Percentiles rank a stretch among this genome's conserved stretches.
These are phyloP conservation scores for Teratosphaeria nubilosa DNA, from an alignment of 2,329 filamentous ascomycete species.

Conservation along the genomic window DNA sequence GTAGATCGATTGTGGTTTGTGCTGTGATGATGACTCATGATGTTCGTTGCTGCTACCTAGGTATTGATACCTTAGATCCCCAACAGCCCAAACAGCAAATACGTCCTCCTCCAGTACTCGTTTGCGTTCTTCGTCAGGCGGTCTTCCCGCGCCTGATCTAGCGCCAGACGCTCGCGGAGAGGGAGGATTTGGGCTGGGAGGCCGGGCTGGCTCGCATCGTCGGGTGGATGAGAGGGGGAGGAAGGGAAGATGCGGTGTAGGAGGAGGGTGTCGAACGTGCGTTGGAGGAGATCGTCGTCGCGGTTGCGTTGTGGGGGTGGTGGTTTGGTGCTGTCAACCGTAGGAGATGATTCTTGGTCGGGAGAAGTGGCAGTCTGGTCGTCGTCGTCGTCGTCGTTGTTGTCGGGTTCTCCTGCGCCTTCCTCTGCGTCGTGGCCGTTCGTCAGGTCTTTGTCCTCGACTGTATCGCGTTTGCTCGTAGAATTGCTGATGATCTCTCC, in stretches of 20 bases:
- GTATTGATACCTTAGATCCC: constrained; percentile 11
- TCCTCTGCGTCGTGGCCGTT: constrained; percentile 11
- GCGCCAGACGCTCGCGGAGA: constrained; percentile 31
- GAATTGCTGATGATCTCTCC: constrained; percentile 29
- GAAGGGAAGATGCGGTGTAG: constrained; percentile 21
- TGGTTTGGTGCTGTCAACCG: background rate
- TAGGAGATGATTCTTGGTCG: background rate
- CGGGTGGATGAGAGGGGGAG: no score
- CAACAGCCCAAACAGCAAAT: constrained; percentile 70
- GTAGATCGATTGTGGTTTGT: no score
- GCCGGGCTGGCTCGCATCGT: background rate
- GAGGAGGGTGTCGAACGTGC: constrained; percentile 35
- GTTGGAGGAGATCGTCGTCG: constrained; percentile 25
- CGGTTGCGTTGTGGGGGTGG: background rate
- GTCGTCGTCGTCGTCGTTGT: background rate
- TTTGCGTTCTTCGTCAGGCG: constrained; percentile 51
- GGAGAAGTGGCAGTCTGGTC: background rate
- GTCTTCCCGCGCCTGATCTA: constrained; percentile 43
- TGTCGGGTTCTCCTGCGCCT: background rate
- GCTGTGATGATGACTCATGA: no score
- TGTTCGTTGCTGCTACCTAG: no score
- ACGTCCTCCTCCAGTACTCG: constrained; percentile 77
- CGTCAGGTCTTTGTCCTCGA: background rate
- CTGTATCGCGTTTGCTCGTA: background rate
- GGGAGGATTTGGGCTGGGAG: constrained; percentile 4